A percentile compares a stretch with the other conserved stretches of the same genome.
Evolutionary conservation across 2,329 filamentous ascomycete genomes (phyloP).

Genomic region (Exophiala bonariae): DNA sequence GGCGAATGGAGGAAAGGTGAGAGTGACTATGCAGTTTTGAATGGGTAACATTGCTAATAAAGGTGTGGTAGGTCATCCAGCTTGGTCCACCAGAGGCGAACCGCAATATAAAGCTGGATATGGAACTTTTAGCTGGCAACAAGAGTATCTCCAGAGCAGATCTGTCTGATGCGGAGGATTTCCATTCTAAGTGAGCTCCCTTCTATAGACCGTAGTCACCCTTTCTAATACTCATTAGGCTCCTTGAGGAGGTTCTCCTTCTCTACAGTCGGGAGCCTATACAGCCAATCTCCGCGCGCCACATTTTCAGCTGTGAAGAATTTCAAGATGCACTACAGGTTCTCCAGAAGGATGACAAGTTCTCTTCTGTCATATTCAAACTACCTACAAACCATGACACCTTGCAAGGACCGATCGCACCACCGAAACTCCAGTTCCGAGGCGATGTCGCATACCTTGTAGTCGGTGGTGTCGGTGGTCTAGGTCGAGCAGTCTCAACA

Average conservation of each 20-base stretch:
- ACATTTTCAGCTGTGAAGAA: too few species aligned
- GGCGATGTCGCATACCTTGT: slow-evolving; percentile 35
- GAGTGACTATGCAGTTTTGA: too few species aligned
- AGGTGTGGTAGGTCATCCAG: not conserved
- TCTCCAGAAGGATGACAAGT: too few species aligned
- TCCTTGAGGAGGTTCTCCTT: too few species aligned
- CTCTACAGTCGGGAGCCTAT: too few species aligned
- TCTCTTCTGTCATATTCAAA: too few species aligned
- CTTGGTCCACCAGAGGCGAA: not conserved
- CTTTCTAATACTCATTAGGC: too few species aligned
- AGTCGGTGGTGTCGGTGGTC: slow-evolving; percentile 38
- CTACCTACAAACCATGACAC: too few species aligned
- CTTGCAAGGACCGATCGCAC: too few species aligned
- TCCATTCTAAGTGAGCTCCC: not conserved
- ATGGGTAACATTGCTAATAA: not conserved
- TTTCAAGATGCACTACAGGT: too few species aligned
- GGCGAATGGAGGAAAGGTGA: slow-evolving; percentile 3
- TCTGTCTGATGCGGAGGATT: not conserved
- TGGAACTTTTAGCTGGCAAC: not conserved
- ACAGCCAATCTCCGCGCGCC: too few species aligned
- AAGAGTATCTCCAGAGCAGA: not conserved
- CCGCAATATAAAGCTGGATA: not conserved
- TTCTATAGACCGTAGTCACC: too few species aligned
- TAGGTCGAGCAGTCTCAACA: slow-evolving; percentile 26
- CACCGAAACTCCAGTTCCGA: not conserved